A percentile compares a stretch with the other conserved stretches of the same genome.
Conservation (phyloP, 108 stramenopile genomes). For the Pseudonitzschia multistriata region DNA sequence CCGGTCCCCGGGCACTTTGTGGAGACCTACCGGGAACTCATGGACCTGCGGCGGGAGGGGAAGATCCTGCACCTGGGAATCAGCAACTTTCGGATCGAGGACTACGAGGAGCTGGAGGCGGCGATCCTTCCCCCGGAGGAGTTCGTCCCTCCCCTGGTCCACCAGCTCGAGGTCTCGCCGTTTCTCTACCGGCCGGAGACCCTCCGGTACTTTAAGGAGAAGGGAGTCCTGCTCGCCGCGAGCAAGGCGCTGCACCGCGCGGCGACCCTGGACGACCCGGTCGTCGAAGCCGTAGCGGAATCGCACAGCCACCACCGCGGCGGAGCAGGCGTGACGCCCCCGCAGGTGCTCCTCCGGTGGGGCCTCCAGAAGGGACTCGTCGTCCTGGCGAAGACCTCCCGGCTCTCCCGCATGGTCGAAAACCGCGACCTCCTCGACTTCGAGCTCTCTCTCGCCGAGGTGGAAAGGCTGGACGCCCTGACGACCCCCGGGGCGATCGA, state of each 20-base stretch:
- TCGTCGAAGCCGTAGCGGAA: background rate
- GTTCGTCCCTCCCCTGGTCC: slow-evolving; percentile 50
- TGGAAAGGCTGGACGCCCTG: slow-evolving; percentile 59
- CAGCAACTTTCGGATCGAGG: slow-evolving; percentile 53
- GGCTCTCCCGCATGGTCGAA: slow-evolving; percentile 63
- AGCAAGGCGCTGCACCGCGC: slow-evolving; percentile 65
- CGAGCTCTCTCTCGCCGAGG: slow-evolving; percentile 63
- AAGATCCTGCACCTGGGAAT: slow-evolving; percentile 52
- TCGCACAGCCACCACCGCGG: slow-evolving; percentile 23
- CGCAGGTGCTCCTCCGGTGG: slow-evolving; percentile 89
- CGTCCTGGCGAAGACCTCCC: slow-evolving; percentile 69
- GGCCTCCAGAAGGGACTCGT: slow-evolving; percentile 73
- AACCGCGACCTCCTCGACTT: slow-evolving; percentile 71
- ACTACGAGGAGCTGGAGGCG: slow-evolving; percentile 52
- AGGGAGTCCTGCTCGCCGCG: slow-evolving; percentile 56
- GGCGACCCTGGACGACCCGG: slow-evolving; percentile 39
- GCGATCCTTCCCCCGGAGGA: slow-evolving; percentile 39
- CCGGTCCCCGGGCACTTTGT: slow-evolving; percentile 46
- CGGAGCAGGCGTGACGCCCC: slow-evolving; percentile 57
- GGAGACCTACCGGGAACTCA: slow-evolving; percentile 59
- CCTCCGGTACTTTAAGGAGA: slow-evolving; percentile 52
- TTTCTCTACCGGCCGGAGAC: slow-evolving; percentile 55
- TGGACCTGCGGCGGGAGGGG: slow-evolving; percentile 35
- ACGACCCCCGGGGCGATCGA: slow-evolving; percentile 45
- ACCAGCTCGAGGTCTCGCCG: slow-evolving; percentile 70